Conservation (phyloP, 2,329 filamentous ascomycete species). For the Leptoxyphium fumago region DNA sequence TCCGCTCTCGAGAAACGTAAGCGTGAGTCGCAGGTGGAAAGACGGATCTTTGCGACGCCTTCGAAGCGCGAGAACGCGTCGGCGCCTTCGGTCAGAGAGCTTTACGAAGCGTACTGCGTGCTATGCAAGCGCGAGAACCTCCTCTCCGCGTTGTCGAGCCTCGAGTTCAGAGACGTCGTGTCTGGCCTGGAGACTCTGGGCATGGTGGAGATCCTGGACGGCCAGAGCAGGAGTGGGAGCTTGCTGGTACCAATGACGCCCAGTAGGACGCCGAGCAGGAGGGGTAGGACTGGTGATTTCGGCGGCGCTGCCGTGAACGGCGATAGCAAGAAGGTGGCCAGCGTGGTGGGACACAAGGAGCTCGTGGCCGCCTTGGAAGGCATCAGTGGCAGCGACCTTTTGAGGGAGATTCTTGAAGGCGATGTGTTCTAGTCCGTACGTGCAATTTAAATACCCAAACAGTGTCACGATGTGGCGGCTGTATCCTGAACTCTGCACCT, state of each 20-base stretch:
- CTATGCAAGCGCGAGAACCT: slow-evolving; percentile 80
- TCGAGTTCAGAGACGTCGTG: slow-evolving; percentile 88
- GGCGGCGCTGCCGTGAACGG: slow-evolving; percentile 27
- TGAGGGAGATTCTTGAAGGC: slow-evolving; percentile 23
- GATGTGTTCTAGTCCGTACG: slow-evolving; percentile 3
- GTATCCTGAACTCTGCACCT: too few species aligned
- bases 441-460: too few species aligned
- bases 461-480: too few species aligned
- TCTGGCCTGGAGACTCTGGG: slow-evolving; percentile 79
- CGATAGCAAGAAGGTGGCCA: slow-evolving; percentile 44
- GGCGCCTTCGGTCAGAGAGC: slow-evolving; percentile 60
- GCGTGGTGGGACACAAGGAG: slow-evolving; percentile 21
- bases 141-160: slow-evolving; percentile 74
- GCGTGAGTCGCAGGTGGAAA: slow-evolving; percentile 26
- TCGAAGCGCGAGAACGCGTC: slow-evolving; percentile 23
- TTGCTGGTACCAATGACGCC: slow-evolving; percentile 47
- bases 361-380: slow-evolving; percentile 19
- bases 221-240: slow-evolving; percentile 47
- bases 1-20: slow-evolving; percentile 72
- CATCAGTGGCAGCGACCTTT: slow-evolving; percentile 18
- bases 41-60: slow-evolving; percentile 23
- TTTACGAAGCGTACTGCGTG: slow-evolving; percentile 71
- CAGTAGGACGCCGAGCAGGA: slow-evolving; percentile 55
- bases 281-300: slow-evolving; percentile 32
- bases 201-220: slow-evolving; percentile 54